Evolutionary conservation across 148 eudicot species (phyloP).

Genomic region (Vaccinium darrowii): DNA sequence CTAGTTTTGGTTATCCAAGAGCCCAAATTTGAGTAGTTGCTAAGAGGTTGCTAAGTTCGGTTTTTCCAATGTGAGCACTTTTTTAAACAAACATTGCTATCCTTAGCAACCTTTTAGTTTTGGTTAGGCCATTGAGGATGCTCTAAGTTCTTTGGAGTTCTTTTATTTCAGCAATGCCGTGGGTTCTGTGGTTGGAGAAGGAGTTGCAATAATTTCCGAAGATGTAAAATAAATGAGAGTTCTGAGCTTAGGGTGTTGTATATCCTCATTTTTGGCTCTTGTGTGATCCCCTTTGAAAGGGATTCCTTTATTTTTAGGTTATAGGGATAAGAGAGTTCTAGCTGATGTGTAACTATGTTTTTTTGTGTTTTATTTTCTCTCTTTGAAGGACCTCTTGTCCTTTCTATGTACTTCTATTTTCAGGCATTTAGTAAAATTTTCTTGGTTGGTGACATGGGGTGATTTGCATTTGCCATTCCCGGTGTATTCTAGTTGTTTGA

Average conservation of each 20-base stretch:
- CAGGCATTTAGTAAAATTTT: neutral
- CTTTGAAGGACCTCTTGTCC: neutral
- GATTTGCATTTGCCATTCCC: neutral
- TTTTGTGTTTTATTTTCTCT: neutral
- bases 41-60: too few relatives aligned
- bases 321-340: neutral
- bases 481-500: neutral
- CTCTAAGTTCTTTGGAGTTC: neutral
- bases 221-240: neutral
- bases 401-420: neutral
- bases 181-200: neutral
- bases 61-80: too few relatives aligned
- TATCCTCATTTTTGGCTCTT: neutral
- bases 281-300: neutral
- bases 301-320: neutral
- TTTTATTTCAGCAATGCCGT: neutral
- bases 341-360: neutral
- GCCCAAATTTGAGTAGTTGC: too few relatives aligned
- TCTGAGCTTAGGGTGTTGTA: neutral
- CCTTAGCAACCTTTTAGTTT: too few relatives aligned
- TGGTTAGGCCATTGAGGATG: too few relatives aligned
- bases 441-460: slow-evolving; percentile 1
- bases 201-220: neutral
- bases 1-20: too few relatives aligned
- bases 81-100: too few relatives aligned